Conservation (phyloP, 768 basidiomycete genomes). For the Pholiota conissans region DNA sequence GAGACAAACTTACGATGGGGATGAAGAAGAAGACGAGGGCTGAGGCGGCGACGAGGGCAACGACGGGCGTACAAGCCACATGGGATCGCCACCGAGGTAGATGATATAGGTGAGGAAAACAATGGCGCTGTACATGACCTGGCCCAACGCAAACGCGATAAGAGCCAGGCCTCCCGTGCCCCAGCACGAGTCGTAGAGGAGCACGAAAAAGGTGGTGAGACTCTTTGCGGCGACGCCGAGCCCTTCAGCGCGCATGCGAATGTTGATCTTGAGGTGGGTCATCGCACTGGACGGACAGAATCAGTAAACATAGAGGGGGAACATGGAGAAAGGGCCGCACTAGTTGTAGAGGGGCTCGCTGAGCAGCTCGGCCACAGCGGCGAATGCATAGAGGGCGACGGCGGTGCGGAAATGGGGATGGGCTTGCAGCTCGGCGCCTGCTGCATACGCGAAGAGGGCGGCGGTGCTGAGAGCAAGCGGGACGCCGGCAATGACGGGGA, state of each 20-base stretch:
- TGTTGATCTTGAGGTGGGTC: conserved; percentile 60
- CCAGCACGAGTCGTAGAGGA: conserved; percentile 48
- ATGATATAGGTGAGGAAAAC: conserved; percentile 58
- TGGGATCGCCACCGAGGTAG: conserved; percentile 33
- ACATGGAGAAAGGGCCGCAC: conserved; percentile 36
- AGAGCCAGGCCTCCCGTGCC: conserved; percentile 53
- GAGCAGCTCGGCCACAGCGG: conserved; percentile 75
- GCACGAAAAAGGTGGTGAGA: conserved; percentile 63
- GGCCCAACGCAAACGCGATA: conserved; percentile 85
- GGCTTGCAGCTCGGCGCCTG: conserved; percentile 50
- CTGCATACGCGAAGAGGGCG: conserved; percentile 51
- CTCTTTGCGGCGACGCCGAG: conserved; percentile 76
- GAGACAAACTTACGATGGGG: too few relatives aligned
- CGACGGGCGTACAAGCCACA: conserved; percentile 27
- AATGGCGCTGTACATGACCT: conserved; percentile 67
- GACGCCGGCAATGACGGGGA: conserved; percentile 71
- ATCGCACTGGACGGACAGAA: conserved; percentile 48
- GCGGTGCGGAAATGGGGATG: conserved; percentile 70
- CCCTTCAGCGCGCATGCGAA: conserved; percentile 87
- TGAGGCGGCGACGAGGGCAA: too few relatives aligned
- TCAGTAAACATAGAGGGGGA: not conserved
- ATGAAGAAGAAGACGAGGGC: too few relatives aligned
- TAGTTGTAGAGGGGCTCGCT: conserved; percentile 83
- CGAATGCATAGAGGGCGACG: conserved; percentile 67
- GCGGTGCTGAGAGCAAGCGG: conserved; percentile 58